Conservation (phyloP, 768 basidiomycete genomes). For the Guyanaporus albipodus region DNA sequence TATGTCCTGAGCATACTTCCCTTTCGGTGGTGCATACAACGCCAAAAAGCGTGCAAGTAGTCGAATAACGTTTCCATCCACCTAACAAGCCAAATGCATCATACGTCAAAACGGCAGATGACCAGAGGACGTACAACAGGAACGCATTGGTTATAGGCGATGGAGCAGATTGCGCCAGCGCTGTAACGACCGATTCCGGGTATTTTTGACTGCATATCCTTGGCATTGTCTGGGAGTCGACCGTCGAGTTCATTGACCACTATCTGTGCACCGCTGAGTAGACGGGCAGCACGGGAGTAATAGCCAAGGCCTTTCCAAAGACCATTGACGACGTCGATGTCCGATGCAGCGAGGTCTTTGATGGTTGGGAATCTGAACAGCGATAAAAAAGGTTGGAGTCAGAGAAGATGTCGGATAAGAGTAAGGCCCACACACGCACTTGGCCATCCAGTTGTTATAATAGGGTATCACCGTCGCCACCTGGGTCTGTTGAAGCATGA, state of each 20-base stretch:
- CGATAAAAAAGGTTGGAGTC: background rate
- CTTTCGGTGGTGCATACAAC: conserved; percentile 76
- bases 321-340: conserved; percentile 80
- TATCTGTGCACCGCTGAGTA: conserved; percentile 81
- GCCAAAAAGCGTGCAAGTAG: conserved; percentile 82
- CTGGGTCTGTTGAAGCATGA: conserved; percentile 97
- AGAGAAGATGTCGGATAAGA: background rate
- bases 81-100: conserved; percentile 36
- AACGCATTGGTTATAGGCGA: conserved; percentile 79
- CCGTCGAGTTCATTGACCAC: conserved; percentile 64
- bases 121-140: conserved; percentile 64
- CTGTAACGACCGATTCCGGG: conserved; percentile 90
- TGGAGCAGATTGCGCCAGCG: conserved; percentile 80
- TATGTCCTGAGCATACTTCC: conserved; percentile 70
- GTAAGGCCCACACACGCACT: conserved; percentile 39
- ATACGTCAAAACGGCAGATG: background rate
- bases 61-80: conserved; percentile 89
- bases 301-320: conserved; percentile 93
- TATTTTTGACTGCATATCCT: conserved; percentile 75
- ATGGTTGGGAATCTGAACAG: conserved; percentile 74
- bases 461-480: conserved; percentile 93
- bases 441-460: conserved; percentile 83
- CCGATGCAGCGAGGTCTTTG: conserved; percentile 62
- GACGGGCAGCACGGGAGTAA: conserved; percentile 79
- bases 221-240: conserved; percentile 72